Base-by-base conservation (phyloP, 225 moss, liverwort and hornwort species). In the Rhytidiadelphus loreus region DNA sequence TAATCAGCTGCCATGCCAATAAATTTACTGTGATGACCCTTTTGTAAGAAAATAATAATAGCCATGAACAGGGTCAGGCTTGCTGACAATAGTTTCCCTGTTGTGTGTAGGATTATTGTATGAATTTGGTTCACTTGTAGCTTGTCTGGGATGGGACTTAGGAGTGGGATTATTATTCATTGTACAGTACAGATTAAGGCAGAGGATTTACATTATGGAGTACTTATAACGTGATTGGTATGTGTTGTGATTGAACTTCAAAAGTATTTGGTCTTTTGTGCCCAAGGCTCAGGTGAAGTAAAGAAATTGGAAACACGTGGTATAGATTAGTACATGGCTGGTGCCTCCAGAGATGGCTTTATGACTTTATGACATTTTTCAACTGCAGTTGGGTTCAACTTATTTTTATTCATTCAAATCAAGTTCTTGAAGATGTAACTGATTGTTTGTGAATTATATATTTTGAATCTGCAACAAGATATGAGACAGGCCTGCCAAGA, bases 151-250 rank as follows among this genome's bases (percentile, higher is more conserved):
- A 59, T 39, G 41, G 24, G 63, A 75, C 66, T n/a, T 69, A 50
- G 73, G 60, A 60, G 43, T 76, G 86, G 62, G 83, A 90, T 83
- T 69, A 55, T 83, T 83, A 56, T 66, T 64, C 75, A 86, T 81
- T 92, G 90, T 92, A 90, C 84, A 77, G 76, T 50, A 75, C 52
- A 90, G 86, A 52, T 83, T 85, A 37, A 50, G 55, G 69, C 88
- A n/a, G 61, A 53, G 80, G 61, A 53, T 57, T 57, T 23, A 59
- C 76, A 69, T 57, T 61, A 85, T 71, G 60, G 73, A 82, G 85
- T 52, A 74, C 41, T 89, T 68, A 28, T 37, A 65, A 68, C 13
- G 43, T 60, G 53, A 83, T 50, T n/a, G 1, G 46, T 50, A 52
- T 87, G 89, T 87, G 77, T 43, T 89, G 81, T 90, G 77, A 37